Evolutionary conservation across 2,329 filamentous ascomycete species (phyloP).

Genomic region (Orbilia blumenaviensis): DNA sequence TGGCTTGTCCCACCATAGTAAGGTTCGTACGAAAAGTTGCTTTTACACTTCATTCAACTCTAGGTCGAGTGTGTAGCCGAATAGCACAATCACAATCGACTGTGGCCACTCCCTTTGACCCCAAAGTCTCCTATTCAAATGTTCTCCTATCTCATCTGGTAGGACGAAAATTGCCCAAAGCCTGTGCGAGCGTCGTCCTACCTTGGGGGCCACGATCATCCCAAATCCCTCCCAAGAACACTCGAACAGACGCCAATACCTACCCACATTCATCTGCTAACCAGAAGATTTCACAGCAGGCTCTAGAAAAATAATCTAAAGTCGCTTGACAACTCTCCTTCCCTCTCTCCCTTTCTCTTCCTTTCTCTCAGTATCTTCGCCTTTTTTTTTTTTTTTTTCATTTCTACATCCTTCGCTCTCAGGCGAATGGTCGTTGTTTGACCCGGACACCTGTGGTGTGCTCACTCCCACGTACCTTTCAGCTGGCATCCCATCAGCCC

Average conservation of each 20-base stretch:
- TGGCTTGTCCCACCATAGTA: constrained; percentile 32
- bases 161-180: constrained; percentile 2
- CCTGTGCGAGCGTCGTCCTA: constrained; percentile 12
- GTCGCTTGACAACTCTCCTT: not conserved
- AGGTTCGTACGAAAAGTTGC: constrained; percentile 32
- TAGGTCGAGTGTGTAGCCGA: constrained; percentile 9
- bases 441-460: not conserved
- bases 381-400: too few relatives aligned
- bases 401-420: not conserved
- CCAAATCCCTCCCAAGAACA: not conserved
- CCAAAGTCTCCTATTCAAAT: not conserved
- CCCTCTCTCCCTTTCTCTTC: too few relatives aligned
- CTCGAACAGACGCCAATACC: not conserved
- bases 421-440: not conserved
- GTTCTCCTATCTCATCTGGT: constrained; percentile 10
- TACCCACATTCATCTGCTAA: not conserved
- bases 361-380: too few relatives aligned
- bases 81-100: constrained; percentile 6
- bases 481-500: not conserved
- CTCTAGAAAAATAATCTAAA: not conserved
- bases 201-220: constrained; percentile 13
- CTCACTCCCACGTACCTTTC: not conserved
- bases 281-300: not conserved
- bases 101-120: not conserved
- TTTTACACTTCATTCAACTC: not conserved